Evolutionary conservation across 257 asterid genomes (phyloP), one percentile per base, ranked within the genome.

Genomic region (Gynochthodes officinalis): DNA sequence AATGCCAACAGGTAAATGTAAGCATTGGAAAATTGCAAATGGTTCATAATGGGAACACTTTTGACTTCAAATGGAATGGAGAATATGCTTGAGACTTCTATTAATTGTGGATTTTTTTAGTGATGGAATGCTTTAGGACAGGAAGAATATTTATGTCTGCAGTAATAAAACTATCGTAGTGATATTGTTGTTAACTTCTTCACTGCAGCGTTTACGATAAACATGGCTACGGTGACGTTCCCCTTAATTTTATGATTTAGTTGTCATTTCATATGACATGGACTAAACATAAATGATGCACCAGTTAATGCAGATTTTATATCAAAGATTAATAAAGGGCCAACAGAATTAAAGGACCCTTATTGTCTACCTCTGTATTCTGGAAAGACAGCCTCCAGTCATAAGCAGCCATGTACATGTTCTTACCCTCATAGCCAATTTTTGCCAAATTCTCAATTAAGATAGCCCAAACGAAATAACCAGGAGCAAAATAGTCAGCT

Each of bases 321-420:
- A 48, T 2, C 14, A 16, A 10, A 48, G 21, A 48, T 48, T 16
- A 13, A 16, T 48, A 21, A 48, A 48, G 53, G 21, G 14, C 21
- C 32, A 40, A 39, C 6, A 37, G 49, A 65, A 33, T 42, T 58
- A 5, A 30, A 50, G n/a, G 39, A 46, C 12, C 19, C 35, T 49
- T 21, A 35, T 35, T 5, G 19, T 32, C 4, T 82, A 89, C 97
- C 95, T 94, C 93, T 8, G 97, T 91, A 73, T 94, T 94, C 70
- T 91, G 97, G 76, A 91, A 91, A 52, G 98, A 89, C 10, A 91
- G 60, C 73, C 99, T 88, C 98, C 99, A 94, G 63, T 94, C 99
- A 81, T 91, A 91, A 73, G 99, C 89, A 61, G 96, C 97, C 98
- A 91, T 94, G 67, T 89, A 85, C 92, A 90, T 86, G 69, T 87